Percentiles rank a stretch among this genome's conserved stretches.
Evolutionary conservation across 768 basidiomycete species (phyloP).

Genomic region (Serpula lacrymans): DNA sequence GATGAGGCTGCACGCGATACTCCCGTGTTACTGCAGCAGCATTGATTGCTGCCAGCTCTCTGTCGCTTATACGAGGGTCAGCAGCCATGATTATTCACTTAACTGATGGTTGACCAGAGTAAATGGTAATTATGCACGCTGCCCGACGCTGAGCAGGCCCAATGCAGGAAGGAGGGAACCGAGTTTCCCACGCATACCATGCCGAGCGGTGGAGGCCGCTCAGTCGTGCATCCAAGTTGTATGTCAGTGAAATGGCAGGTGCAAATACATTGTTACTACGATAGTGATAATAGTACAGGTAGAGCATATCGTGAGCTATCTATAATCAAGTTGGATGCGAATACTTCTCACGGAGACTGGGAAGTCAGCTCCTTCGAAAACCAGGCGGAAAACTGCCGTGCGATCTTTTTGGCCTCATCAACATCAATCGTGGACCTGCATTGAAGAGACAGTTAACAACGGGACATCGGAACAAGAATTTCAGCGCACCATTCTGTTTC

Average conservation of each 20-base stretch:
- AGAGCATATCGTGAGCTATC: no score
- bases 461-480: slow-evolving; percentile 3
- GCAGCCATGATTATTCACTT: slow-evolving; percentile 30
- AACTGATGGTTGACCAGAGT: slow-evolving; percentile 4
- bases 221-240: no score
- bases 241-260: no score
- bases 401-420: slow-evolving; percentile 35
- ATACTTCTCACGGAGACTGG: not conserved
- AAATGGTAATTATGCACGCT: slow-evolving; percentile 7
- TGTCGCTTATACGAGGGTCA: slow-evolving; percentile 64
- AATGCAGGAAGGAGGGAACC: slow-evolving; percentile 3
- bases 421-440: slow-evolving; percentile 51
- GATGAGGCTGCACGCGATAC: slow-evolving; percentile 85
- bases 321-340: not conserved
- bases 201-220: slow-evolving; percentile 3
- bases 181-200: slow-evolving; percentile 20
- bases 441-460: slow-evolving; percentile 16
- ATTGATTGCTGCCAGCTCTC: slow-evolving; percentile 75
- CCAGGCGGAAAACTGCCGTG: slow-evolving; percentile 21
- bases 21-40: slow-evolving; percentile 87
- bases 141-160: slow-evolving; percentile 1
- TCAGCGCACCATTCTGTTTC: slow-evolving; percentile 77
- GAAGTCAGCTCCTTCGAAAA: slow-evolving; percentile 14
- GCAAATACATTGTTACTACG: no score
- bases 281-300: no score